Evolutionary conservation across 108 stramenopile genomes (phyloP).

Genomic region (Seminavis robusta): DNA sequence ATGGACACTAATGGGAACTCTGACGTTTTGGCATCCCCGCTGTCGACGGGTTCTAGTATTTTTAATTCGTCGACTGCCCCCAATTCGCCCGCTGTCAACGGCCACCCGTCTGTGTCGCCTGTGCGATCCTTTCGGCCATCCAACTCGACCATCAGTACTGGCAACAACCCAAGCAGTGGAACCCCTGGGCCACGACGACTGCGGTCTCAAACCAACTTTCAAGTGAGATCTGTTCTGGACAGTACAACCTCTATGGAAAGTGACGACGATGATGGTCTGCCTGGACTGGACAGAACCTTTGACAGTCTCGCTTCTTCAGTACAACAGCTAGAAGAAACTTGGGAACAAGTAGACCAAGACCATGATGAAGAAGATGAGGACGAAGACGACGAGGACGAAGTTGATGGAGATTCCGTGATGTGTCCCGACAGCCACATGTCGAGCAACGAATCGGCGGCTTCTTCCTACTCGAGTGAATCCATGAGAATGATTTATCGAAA

Average conservation of each 20-base stretch:
- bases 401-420: neutral
- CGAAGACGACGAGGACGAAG: constrained; percentile 16
- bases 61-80: constrained; percentile 1
- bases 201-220: neutral
- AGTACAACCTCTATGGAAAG: constrained; percentile 28
- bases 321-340: constrained; percentile 16
- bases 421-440: neutral
- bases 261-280: constrained; percentile 43
- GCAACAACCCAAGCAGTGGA: no score
- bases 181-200: neutral
- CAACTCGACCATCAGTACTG: no score
- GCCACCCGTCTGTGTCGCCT: no score
- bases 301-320: constrained; percentile 21
- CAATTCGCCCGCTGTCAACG: constrained; percentile 1
- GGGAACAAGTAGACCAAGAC: neutral
- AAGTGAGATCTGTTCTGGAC: constrained; percentile 31
- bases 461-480: constrained; percentile 9
- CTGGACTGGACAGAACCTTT: constrained; percentile 45
- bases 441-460: neutral
- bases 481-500: constrained; percentile 42
- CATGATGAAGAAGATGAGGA: constrained; percentile 17
- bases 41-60: constrained; percentile 3
- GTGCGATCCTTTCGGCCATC: no score
- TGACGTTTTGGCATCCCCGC: constrained; percentile 6
- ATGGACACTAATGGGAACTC: neutral